These are phyloP conservation scores for Sporothrix brunneoviolacea DNA, from an alignment of 2,329 filamentous ascomycete species.

Conservation along the genomic window DNA sequence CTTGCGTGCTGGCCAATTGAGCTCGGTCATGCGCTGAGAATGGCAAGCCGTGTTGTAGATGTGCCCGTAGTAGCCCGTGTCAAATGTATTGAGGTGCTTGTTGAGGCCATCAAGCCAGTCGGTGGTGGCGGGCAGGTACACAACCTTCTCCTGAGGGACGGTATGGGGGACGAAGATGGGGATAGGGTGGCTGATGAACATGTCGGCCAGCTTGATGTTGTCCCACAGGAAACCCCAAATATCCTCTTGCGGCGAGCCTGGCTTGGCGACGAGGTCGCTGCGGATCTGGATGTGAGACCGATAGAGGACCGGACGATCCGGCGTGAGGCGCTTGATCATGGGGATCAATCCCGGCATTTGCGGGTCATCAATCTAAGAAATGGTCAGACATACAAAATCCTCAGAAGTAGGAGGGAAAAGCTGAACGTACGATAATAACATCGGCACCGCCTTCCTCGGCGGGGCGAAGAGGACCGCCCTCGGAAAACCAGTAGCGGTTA, in stretches of 20 bases:
- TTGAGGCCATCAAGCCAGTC: conserved; percentile 82
- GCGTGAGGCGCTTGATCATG: conserved; percentile 63
- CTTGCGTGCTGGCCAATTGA: conserved; percentile 53
- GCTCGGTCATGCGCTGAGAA: conserved; percentile 50
- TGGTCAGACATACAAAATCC: no score
- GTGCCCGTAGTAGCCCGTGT: conserved; percentile 65
- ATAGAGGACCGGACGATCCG: conserved; percentile 70
- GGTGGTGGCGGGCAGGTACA: conserved; percentile 72
- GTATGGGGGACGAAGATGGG: conserved; percentile 63
- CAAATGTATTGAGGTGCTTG: conserved; percentile 65
- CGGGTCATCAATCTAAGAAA: conserved; percentile 63
- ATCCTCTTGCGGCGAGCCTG: conserved; percentile 61
- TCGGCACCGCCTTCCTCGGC: conserved; percentile 66
- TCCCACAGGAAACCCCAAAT: conserved; percentile 72
- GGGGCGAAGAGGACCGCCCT: conserved; percentile 59
- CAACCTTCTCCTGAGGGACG: conserved; percentile 60
- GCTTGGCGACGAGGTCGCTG: conserved; percentile 59
- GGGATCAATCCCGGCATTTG: conserved; percentile 78
- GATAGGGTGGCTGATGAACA: conserved; percentile 79
- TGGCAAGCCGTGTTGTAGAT: conserved; percentile 61
- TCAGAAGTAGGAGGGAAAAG: no score
- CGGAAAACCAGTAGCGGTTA: conserved; percentile 63
- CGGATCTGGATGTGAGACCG: conserved; percentile 79
- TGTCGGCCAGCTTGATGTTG: conserved; percentile 61
- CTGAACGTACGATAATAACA: conserved; percentile 53